phyloP scores from a whole-genome alignment of 768 basidiomycete species.

The Tylopilus vinaceipallidus region DNA sequence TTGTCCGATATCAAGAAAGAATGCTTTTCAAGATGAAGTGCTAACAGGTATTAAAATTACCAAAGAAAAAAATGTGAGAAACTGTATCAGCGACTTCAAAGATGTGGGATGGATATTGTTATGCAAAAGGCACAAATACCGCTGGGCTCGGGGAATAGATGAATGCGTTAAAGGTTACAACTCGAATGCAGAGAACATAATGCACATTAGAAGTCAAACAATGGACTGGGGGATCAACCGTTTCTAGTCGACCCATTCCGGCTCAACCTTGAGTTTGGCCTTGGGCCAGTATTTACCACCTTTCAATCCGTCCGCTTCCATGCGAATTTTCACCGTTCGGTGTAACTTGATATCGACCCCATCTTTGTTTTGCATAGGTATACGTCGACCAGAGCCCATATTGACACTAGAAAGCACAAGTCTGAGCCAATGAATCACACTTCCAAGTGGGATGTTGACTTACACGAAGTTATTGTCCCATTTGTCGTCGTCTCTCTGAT shows the following conservation, averaged over 20 bases:
- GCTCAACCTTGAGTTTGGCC: constrained; percentile 37
- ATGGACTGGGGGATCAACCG: background rate
- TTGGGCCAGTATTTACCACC: constrained; percentile 39
- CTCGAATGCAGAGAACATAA: background rate
- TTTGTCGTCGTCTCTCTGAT: constrained; percentile 22
- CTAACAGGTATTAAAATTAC: too few species aligned
- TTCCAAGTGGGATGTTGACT: background rate
- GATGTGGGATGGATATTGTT: background rate
- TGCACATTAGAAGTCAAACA: background rate
- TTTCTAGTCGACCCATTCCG: constrained; percentile 42
- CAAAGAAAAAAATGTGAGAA: background rate
- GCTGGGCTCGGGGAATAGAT: background rate
- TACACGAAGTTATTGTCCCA: constrained; percentile 22
- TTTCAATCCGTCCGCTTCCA: constrained; percentile 44
- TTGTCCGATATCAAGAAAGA: too few species aligned
- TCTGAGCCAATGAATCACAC: background rate
- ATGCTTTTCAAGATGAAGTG: too few species aligned
- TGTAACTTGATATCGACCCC: constrained; percentile 46
- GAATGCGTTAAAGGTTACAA: background rate
- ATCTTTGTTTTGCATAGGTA: constrained; percentile 38
- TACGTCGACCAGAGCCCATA: constrained; percentile 39
- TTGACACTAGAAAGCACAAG: constrained; percentile 28
- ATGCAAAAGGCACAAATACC: background rate
- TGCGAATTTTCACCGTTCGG: constrained; percentile 46
- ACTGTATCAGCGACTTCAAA: background rate